Conservation (phyloP, 169 alveolate species). For the Neospora caninum region DNA sequence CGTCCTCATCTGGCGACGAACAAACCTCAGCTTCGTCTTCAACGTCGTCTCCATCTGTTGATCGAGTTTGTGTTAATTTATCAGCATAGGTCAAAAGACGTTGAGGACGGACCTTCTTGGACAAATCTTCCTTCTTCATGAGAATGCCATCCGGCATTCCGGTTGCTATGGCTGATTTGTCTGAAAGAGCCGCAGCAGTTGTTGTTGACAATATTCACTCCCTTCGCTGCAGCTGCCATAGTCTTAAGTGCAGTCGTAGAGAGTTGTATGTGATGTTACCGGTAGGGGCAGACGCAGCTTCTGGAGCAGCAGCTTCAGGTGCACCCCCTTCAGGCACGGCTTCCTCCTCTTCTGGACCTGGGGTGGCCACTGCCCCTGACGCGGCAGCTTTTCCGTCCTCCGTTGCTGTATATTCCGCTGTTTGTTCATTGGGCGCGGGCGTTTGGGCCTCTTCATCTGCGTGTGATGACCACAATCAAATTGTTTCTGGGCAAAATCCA, state of each 20-base stretch:
- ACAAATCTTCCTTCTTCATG: constrained; percentile 11
- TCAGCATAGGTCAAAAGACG: neutral
- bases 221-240: neutral
- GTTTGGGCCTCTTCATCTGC: constrained; percentile 29
- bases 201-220: neutral
- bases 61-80: neutral
- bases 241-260: neutral
- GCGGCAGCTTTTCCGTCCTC: constrained; percentile 8
- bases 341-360: neutral
- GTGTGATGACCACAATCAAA: neutral
- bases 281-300: neutral
- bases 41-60: neutral
- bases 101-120: neutral
- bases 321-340: neutral
- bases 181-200: constrained; percentile 35
- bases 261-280: neutral
- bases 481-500: neutral
- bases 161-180: neutral
- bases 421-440: neutral
- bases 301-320: neutral
- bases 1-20: neutral
- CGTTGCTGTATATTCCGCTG: neutral
- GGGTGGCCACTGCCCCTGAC: neutral
- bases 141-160: neutral
- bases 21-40: constrained; percentile 37